Evolutionary conservation across 75 land plant species (phyloP).

Genomic region (Sequoia sempervirens): DNA sequence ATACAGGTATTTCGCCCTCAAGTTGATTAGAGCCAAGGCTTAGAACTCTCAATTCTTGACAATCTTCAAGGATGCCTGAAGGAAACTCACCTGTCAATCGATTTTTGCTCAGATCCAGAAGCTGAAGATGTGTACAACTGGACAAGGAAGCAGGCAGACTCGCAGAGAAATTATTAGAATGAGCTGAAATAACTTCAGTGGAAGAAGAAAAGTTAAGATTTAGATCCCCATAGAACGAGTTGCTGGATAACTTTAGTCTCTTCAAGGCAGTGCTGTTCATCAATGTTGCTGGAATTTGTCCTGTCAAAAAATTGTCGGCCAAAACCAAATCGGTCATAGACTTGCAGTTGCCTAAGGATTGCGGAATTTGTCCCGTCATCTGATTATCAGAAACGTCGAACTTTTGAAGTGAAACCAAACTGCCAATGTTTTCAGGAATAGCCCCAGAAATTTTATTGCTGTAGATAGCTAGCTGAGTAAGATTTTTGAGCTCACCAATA

Average conservation of each 20-base stretch:
- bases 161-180: neutral
- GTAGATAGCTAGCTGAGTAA: neutral
- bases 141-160: neutral
- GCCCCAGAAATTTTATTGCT: neutral
- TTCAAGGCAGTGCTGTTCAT: neutral
- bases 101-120: constrained; percentile 12
- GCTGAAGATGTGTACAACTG: neutral
- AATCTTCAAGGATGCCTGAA: neutral
- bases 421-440: neutral
- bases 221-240: neutral
- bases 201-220: neutral
- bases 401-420: neutral
- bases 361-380: neutral
- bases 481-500: neutral
- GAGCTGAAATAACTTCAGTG: neutral
- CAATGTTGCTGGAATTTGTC: neutral
- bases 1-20: constrained; percentile 7
- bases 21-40: constrained; percentile 7
- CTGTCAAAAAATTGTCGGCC: neutral
- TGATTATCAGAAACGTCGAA: neutral
- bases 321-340: neutral
- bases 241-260: neutral
- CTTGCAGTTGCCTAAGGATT: neutral
- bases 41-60: neutral
- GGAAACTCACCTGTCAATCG: constrained; percentile 13